These are phyloP conservation scores for Rubroboletus satanas DNA, from an alignment of 768 basidiomycete species.

Conservation along the genomic window DNA sequence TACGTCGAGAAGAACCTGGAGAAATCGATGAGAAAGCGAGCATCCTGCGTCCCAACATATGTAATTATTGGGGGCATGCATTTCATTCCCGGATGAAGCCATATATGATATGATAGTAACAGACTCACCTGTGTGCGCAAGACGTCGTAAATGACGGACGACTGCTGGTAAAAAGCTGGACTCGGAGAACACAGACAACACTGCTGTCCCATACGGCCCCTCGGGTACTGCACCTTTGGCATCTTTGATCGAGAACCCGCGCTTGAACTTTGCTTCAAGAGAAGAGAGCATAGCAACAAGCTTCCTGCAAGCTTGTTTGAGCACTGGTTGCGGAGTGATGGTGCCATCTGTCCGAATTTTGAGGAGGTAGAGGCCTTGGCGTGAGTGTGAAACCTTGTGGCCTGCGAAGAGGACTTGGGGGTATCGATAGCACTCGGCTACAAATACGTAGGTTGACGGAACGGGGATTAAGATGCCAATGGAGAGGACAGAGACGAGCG, in stretches of 20 bases:
- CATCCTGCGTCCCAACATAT: neutral
- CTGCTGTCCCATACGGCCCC: conserved; percentile 48
- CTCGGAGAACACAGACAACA: neutral
- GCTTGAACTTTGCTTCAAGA: conserved; percentile 73
- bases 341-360: conserved; percentile 95
- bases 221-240: conserved; percentile 48
- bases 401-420: conserved; percentile 92
- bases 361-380: conserved; percentile 79
- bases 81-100: neutral
- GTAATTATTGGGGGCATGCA: neutral
- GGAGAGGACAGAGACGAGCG: conserved; percentile 6
- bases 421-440: conserved; percentile 88
- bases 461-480: neutral
- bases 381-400: conserved; percentile 96
- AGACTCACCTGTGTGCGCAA: neutral
- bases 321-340: conserved; percentile 72
- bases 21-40: neutral
- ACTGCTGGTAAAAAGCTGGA: neutral
- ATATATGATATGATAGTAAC: neutral
- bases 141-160: neutral
- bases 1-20: neutral
- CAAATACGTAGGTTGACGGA: conserved; percentile 6
- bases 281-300: conserved; percentile 69
- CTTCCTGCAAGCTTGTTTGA: conserved; percentile 80
- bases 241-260: conserved; percentile 79